Evolutionary conservation across 2,329 filamentous ascomycete species (phyloP), one percentile per base, ranked within the genome.

Genomic region (Alternaria burnsii): DNA sequence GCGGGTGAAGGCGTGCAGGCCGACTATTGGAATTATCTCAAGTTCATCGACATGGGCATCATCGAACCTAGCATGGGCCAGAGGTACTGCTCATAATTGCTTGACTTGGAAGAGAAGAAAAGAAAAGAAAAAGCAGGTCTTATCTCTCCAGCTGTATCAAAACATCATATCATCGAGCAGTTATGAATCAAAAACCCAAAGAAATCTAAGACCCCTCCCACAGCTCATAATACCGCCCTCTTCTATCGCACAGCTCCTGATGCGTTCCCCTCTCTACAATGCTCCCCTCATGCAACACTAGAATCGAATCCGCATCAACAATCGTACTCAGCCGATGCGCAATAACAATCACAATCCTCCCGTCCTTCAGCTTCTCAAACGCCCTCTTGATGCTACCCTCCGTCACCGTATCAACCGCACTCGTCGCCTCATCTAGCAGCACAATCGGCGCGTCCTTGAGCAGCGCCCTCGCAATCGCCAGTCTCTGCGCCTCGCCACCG

Each of bases 341-440:
- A 0, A 24, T 85, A 36, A 89, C 84, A 63, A 89, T 87, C 0
- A 86, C 89, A 5, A 87, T 89, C n/a, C 87, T 84, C 3, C 82
- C 84, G 56, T 83, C 76, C 56, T 84, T 87, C 9, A 89, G 79
- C 46, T 78, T 79, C 53, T 79, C 78, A 24, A 90, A 81, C 0
- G 87, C 87, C 14, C 83, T 79, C 67, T 89, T 87, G 47, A 90
- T 90, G 65, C 87, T 85, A 55, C 87, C 85, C 74, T 91, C 88
- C 1, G 88, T 89, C 0, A 82, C 83, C 43, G 90, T 88, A 62
- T 94, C 89, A 86, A 96, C 91, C 50, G 92, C 91, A 55, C 90
- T 91, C 62, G 94, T 95, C 0, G 93, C 89, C 80, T 97, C 93
- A 72, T 97, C 93, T 1, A 97, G 85, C 18, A 97, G 89, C 3